Conservation (phyloP, 805 yeast genomes). For the Candida dendrica region DNA sequence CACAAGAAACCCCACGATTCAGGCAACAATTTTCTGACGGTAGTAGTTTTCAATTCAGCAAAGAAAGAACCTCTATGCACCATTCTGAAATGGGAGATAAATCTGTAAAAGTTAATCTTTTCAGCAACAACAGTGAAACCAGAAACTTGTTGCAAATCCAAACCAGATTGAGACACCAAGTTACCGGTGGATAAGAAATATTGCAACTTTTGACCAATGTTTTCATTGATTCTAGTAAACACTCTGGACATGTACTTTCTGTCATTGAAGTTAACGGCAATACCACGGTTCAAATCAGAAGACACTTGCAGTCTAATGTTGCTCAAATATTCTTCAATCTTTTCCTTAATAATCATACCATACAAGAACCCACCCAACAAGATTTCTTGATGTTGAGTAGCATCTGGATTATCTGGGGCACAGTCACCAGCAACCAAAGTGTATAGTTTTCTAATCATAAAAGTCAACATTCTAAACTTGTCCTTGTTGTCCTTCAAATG, state of each 20-base stretch:
- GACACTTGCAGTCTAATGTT: conserved; percentile 66
- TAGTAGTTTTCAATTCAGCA: conserved; percentile 94
- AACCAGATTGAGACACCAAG: conserved; percentile 91
- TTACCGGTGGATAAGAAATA: conserved; percentile 96
- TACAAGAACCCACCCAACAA: conserved; percentile 91
- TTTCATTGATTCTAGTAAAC: conserved; percentile 75
- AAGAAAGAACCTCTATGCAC: conserved; percentile 99
- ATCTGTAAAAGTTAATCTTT: conserved; percentile 94
- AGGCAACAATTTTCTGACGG: conserved; percentile 92
- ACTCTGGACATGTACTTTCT: conserved; percentile 77
- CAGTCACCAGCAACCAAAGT: conserved; percentile 96
- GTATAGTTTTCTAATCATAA: conserved; percentile 93
- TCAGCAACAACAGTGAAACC: conserved; percentile 99
- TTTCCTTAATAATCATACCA: conserved; percentile 95
- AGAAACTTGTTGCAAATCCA: conserved; percentile 94
- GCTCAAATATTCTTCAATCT: conserved; percentile 86
- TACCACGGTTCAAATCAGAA: conserved; percentile 72
- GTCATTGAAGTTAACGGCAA: conserved; percentile 77
- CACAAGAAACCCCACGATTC: conserved; percentile 99
- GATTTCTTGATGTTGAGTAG: conserved; percentile 97
- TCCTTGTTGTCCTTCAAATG: conserved; percentile 70
- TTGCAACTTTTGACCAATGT: conserved; percentile 90
- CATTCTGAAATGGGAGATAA: conserved; percentile 98
- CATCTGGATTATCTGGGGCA: conserved; percentile 96
- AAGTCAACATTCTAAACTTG: conserved; percentile 80